Base-by-base conservation (phyloP, 345 rosid species). In the Salix viminalis region DNA sequence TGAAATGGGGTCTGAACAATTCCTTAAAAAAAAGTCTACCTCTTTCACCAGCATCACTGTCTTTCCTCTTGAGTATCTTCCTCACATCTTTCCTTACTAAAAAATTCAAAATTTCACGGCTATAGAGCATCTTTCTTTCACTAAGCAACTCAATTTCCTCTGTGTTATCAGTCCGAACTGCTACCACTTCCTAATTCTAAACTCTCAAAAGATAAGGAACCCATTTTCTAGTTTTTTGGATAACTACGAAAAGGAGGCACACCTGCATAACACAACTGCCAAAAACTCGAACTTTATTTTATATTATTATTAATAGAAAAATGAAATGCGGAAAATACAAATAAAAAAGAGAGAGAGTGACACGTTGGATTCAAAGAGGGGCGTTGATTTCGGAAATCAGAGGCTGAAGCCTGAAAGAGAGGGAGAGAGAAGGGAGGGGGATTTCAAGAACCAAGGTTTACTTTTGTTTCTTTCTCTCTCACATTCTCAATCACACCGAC, bases 51-150 rank as follows among this genome's bases (percentile, higher is more conserved):
- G 92, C 98, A 85, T 93, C 97, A 80, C 97, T 91, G 77, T 89
- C 98, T 85, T 93, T 93, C 76, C 97, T 93, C 86, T 93, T 90
- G 73, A 91, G 90, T 65, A 93, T 87, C 90, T 90, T 93, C 87
- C 88, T 88, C 50, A 77, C 97, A 86, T 91, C 92, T 81, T 87
- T 89, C 73, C 69, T 86, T 7, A 78, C 74, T 46, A 89, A 68
- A 76, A 86, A 89, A 77, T 77, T 82, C 72, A 91, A 70, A 83
- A 91, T 84, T 52, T 87, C 84, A 28, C 77, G 69, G 46, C 82
- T 76, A 30, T 68, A 72, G 69, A 88, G 50, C 88, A 86, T 84
- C 39, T 78, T 68, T 34, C 60, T 36, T 21, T 56, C 68, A 15
- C 76, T 65, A 23, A 11, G 19, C 42, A 46, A 11, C 54, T 16